Percentiles rank a stretch among this genome's conserved stretches.
Conservation (phyloP, 1,284 basidiomycete genomes). For the Fomitopsis pinicola region DNA sequence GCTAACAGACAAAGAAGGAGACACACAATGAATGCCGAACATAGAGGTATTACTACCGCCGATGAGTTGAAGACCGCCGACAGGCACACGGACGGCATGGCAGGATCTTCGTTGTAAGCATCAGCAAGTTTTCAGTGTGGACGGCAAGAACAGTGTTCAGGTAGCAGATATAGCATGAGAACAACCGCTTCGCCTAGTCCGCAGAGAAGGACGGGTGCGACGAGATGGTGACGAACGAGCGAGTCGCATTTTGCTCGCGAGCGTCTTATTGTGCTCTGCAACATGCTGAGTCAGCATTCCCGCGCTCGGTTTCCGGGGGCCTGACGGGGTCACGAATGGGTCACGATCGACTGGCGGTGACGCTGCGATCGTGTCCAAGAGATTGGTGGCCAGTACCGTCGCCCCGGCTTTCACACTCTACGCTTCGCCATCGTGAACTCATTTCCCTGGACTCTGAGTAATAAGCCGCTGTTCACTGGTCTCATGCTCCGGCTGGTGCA, state of each 20-base stretch:
- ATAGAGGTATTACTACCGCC: background rate
- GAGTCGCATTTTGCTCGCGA: too few species aligned
- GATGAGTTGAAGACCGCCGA: background rate
- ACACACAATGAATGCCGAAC: background rate
- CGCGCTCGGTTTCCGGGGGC: background rate
- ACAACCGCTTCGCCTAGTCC: too few species aligned
- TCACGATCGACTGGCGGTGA: background rate
- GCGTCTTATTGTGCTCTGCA: too few species aligned
- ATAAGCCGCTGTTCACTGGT: background rate
- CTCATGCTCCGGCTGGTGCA: background rate
- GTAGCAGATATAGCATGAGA: too few species aligned
- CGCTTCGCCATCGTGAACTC: background rate
- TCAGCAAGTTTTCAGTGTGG: background rate
- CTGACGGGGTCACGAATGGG: background rate
- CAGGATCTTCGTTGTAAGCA: background rate
- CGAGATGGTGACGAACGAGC: too few species aligned
- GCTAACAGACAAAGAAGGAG: background rate
- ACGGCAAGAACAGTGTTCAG: too few species aligned
- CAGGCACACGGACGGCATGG: background rate
- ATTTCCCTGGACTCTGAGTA: background rate
- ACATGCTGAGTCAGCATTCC: background rate
- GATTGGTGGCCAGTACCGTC: background rate
- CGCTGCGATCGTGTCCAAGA: background rate
- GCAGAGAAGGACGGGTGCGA: too few species aligned
- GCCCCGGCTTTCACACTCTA: background rate